Conservation (phyloP, 805 yeast genomes). For the Candida hungchunana region DNA sequence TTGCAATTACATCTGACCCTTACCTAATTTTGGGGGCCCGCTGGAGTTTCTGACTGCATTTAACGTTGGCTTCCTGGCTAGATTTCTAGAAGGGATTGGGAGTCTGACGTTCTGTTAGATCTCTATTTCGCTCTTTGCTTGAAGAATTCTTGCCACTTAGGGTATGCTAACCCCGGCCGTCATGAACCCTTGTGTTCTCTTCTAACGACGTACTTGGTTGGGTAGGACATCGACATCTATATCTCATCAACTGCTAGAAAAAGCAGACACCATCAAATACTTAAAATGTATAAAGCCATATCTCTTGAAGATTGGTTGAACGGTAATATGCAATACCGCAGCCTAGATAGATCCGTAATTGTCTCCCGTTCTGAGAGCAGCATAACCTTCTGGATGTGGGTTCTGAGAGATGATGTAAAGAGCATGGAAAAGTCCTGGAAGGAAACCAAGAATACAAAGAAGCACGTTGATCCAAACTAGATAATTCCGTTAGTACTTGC, state of each 20-base stretch:
- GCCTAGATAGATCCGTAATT: conserved; percentile 24
- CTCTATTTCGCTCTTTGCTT: conserved; percentile 4
- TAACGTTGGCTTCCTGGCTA: not conserved
- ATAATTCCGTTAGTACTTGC: conserved; percentile 3
- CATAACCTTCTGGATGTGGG: conserved; percentile 37
- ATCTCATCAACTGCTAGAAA: no score
- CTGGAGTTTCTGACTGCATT: conserved; percentile 1
- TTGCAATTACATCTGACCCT: conserved; percentile 5
- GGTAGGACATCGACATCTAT: no score
- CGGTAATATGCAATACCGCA: not conserved
- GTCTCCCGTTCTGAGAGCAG: conserved; percentile 13
- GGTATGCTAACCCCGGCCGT: not conserved
- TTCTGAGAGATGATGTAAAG: conserved; percentile 58
- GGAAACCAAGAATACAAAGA: conserved; percentile 55
- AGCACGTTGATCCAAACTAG: conserved; percentile 52
- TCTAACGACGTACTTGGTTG: not conserved
- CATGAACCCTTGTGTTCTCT: not conserved
- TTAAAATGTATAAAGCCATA: no score
- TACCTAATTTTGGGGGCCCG: not conserved
- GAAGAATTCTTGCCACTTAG: not conserved
- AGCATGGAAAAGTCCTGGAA: conserved; percentile 70
- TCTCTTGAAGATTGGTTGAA: not conserved
- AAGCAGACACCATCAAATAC: no score
- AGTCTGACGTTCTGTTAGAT: conserved; percentile 6
- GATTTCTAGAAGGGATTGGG: conserved; percentile 1